Evolutionary conservation across 148 eudicot genomes (phyloP), one percentile per base, ranked within the genome.

Genomic region (Nepenthes mirabilis): DNA sequence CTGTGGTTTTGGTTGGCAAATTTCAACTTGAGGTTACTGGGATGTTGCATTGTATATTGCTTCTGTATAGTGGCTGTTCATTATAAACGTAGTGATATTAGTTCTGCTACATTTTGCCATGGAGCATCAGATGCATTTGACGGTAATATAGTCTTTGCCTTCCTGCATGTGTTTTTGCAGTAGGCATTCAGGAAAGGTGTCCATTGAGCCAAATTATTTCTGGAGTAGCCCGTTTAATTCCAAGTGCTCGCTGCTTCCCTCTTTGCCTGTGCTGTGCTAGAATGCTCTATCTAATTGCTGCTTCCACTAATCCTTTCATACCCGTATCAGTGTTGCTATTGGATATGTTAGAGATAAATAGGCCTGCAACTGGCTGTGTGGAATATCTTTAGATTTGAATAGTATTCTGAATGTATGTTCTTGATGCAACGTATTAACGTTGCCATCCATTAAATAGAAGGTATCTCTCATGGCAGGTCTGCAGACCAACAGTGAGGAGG

Each of bases 141-240:
- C 23, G 23, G 23, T 23, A 23, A 23, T 23, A 0, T 23, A 23
- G 23, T 23, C 23, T 8, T 40, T 40, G 4, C 8, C 45, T 3
- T 40, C 45, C 45, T 3, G 4, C 45, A 3, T 0, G 45, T 40
- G 8, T 40, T 40, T 40, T 40, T 63, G 74, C 79, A 50, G 96
- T 82, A 68, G 73, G 97, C 89, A 58, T 79, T 94, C 63, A 81
- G 64, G 56, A 87, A 95, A 61, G 90, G 96, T 49, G 89, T 78
- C 99, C 99, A 14, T 64, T 94, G 80, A 81, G 91, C 32, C 99
- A 94, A 74, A 89, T 94, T 58, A 89, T 94, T 62, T 79, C 84
- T 59, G 99, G 95, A 49, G 95, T 77, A 23, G 86, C 95, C 37
- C 89, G 88, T 55, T 77, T 94, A 67, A 86, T 86, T 58, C 97